phyloP scores from a whole-genome alignment of 305 asterid species.

The Fraxinus greggii region DNA sequence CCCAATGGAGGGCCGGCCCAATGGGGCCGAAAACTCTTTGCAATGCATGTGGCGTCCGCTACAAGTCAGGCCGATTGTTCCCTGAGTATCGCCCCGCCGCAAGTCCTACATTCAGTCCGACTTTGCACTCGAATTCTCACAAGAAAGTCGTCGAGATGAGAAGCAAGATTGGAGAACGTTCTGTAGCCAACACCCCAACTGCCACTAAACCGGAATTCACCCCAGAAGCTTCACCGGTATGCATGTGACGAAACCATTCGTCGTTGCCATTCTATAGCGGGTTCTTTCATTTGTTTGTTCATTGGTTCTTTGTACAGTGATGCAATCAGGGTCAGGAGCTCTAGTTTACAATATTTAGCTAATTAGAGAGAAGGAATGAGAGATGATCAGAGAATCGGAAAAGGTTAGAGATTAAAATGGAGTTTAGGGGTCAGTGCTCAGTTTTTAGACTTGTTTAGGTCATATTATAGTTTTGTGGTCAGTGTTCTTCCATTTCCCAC shows the following conservation, averaged over 20 bases:
- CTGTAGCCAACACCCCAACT: neutral
- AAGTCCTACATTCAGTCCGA: slow-evolving; percentile 80
- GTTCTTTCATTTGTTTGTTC: slow-evolving; percentile 46
- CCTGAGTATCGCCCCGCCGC: slow-evolving; percentile 96
- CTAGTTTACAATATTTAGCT: slow-evolving; percentile 43
- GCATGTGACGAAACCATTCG: slow-evolving; percentile 1
- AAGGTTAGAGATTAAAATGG: slow-evolving; percentile 27
- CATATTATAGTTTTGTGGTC: slow-evolving; percentile 21
- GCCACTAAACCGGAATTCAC: slow-evolving; percentile 30
- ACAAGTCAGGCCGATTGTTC: slow-evolving; percentile 81
- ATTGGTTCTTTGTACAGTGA: slow-evolving; percentile 81
- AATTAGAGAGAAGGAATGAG: slow-evolving; percentile 28
- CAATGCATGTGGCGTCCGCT: slow-evolving; percentile 88
- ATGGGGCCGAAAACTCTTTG: slow-evolving; percentile 83
- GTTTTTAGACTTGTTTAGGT: slow-evolving; percentile 40
- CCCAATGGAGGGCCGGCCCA: slow-evolving; percentile 90
- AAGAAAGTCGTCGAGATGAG: slow-evolving; percentile 93
- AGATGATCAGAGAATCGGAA: slow-evolving; percentile 26
- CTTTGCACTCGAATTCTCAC: slow-evolving; percentile 89
- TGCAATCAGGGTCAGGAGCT: slow-evolving; percentile 41
- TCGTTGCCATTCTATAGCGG: slow-evolving; percentile 21
- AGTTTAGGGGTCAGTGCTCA: slow-evolving; percentile 42
- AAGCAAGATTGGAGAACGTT: slow-evolving; percentile 24
- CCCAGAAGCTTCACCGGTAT: slow-evolving; percentile 19
- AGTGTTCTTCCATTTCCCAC: slow-evolving; percentile 15